Percentiles rank a stretch among this genome's conserved stretches.
phyloP scores from a whole-genome alignment of 331 rosid species.

The Malus hybrid region DNA sequence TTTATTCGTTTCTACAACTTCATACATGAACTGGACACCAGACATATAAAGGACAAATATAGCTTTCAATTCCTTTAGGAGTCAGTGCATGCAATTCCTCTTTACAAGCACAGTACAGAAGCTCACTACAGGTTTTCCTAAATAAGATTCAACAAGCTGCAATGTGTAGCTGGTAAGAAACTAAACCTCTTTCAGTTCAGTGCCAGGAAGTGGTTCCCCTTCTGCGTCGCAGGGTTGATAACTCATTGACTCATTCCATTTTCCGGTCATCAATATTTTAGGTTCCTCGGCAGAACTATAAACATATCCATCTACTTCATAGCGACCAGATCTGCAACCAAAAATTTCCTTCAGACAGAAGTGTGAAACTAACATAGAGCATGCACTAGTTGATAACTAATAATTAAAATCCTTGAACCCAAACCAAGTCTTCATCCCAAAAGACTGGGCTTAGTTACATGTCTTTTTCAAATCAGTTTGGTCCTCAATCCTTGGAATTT shows the following conservation, averaged over 20 bases:
- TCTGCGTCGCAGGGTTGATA: constrained; percentile 82
- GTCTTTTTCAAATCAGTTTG: neutral
- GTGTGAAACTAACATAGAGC: neutral
- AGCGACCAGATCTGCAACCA: constrained; percentile 75
- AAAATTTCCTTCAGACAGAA: constrained; percentile 1
- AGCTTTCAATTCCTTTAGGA: neutral
- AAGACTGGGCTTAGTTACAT: neutral
- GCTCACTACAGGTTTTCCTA: neutral
- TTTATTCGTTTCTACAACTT: neutral
- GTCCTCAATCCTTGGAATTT: neutral
- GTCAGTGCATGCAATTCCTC: neutral
- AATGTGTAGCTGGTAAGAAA: neutral
- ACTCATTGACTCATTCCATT: constrained; percentile 76
- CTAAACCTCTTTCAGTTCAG: constrained; percentile 81
- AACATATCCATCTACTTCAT: constrained; percentile 91
- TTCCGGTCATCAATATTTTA: constrained; percentile 83
- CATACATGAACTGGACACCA: neutral
- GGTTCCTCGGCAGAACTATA: constrained; percentile 85
- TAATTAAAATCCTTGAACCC: neutral
- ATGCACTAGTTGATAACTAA: neutral
- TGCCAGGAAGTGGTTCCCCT: constrained; percentile 83
- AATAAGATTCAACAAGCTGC: neutral
- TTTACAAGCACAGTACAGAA: neutral
- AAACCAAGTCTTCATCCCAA: neutral
- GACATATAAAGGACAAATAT: neutral